phyloP scores from a whole-genome alignment of 2,329 filamentous ascomycete genomes.

The Fusarium pseudonygamai region DNA sequence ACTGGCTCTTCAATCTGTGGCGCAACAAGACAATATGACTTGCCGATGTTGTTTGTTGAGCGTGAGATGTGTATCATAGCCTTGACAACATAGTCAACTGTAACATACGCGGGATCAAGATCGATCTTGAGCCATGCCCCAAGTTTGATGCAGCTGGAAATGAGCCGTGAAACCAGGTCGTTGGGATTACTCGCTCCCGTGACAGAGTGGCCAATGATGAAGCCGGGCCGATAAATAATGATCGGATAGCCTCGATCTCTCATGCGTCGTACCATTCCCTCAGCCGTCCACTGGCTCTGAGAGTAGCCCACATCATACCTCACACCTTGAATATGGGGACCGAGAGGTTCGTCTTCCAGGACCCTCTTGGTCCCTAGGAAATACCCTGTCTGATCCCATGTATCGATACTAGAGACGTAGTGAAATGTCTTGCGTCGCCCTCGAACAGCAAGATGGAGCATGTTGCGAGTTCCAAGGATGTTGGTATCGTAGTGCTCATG shows the following conservation, averaged over 20 bases:
- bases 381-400: conserved; percentile 1
- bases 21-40: not conserved
- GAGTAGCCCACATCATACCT: not conserved
- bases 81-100: not conserved
- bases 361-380: not conserved
- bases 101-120: not conserved
- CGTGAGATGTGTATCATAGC: not conserved
- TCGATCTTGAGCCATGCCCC: not conserved
- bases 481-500: conserved; percentile 2
- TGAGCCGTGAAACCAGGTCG: not conserved
- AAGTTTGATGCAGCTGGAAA: conserved; percentile 1
- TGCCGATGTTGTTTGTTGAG: not conserved
- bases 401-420: conserved; percentile 6
- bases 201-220: not conserved
- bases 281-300: conserved; percentile 1
- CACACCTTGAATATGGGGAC: not conserved
- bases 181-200: conserved; percentile 1
- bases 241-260: not conserved
- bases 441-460: not conserved
- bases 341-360: not conserved
- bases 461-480: not conserved
- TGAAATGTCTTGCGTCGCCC: not conserved
- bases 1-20: not conserved
- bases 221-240: not conserved
- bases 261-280: not conserved